Percentiles rank a stretch among this genome's conserved stretches.
Conservation (phyloP, 106 monocot species). For the Dendrobium huoshanense region DNA sequence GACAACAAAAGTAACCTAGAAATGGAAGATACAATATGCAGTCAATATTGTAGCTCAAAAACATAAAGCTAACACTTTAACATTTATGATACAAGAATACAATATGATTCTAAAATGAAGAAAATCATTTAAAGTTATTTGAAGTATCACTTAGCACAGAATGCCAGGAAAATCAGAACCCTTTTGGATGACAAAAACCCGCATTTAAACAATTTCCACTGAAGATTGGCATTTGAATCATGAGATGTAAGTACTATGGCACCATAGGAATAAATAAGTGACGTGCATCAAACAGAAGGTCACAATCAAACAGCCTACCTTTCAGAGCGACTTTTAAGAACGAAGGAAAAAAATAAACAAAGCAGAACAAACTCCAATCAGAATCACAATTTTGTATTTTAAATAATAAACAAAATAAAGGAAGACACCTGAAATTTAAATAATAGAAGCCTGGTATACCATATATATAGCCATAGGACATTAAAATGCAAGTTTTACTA, state of each 20-base stretch:
- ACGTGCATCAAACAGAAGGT: background rate
- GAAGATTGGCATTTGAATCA: background rate
- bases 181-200: background rate
- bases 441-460: background rate
- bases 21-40: constrained; percentile 1
- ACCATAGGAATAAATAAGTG: background rate
- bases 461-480: background rate
- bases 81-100: background rate
- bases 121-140: background rate
- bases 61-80: background rate
- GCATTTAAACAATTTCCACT: background rate
- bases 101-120: background rate
- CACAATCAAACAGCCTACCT: background rate
- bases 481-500: background rate
- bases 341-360: background rate
- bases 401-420: background rate
- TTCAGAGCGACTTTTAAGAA: background rate
- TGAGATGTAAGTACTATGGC: background rate
- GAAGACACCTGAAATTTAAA: background rate
- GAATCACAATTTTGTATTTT: background rate
- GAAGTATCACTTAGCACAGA: background rate
- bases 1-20: constrained; percentile 79
- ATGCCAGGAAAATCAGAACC: no score
- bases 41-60: background rate
- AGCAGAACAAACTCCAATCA: background rate